Evolutionary conservation across 2,329 filamentous ascomycete genomes (phyloP), one percentile per base, ranked within the genome.

Genomic region (Xylaria sp.): DNA sequence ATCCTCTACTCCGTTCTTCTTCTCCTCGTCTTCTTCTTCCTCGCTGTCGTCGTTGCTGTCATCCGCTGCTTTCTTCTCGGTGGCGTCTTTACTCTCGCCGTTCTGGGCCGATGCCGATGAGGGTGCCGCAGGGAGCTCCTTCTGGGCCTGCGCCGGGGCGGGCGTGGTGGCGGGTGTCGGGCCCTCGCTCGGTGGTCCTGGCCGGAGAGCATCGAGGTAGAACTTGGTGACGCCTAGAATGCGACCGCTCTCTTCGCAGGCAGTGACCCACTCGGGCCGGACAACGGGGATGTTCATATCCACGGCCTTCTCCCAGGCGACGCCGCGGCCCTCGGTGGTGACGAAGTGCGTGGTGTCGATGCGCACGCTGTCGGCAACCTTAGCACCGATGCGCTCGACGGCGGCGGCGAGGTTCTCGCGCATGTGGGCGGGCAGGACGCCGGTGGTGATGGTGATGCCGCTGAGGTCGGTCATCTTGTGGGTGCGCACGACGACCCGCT

Each of bases 281-380:
- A 99, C 96, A 11, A 99, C 93, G 7, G 96, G 96, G 63, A 99
- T 97, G 80, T 98, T 99, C 88, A 94, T 97, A 83, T 98, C 95
- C 34, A 95, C 91, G 0, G 96, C 96, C 84, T 96, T 97, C 82
- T 99, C 96, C 96, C 96, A 99, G 12, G 91, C 87, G 59, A 92
- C 86, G 36, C 96, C 96, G 64, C 94, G 86, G 34, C 94, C 94
- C 79, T 99, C 96, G 9, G 93, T 97, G 71, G 95, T 98, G 68
- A 99, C 93, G 79, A 99, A 99, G 81, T 99, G 96, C 17, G 96
- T 99, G 0, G 96, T 99, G 79, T 99, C 96, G 77, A 99, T 98
- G 75, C 95, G 89, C 60, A 98, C 94, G 12, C 88, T 88, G 74
- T 98, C 95, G 65, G 93, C 92, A 71, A 98, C 85, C 84, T 96